phyloP scores from a whole-genome alignment of 2,329 filamentous ascomycete genomes.

The Alternaria postmessia region DNA sequence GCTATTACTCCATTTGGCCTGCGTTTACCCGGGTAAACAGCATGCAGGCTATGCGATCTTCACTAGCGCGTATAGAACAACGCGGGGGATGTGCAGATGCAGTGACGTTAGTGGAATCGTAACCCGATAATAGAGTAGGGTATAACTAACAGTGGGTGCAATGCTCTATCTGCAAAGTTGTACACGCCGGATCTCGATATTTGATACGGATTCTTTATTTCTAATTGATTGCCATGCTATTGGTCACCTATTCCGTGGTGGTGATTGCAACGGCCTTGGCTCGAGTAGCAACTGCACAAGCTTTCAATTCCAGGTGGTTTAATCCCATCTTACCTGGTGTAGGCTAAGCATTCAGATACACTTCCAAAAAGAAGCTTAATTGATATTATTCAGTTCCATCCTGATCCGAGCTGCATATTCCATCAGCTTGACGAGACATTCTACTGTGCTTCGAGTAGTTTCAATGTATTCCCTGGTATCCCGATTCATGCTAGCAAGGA shows the following conservation, averaged over 20 bases:
- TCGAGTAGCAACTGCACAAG: not conserved
- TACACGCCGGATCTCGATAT: not conserved
- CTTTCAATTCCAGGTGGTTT: slow-evolving; percentile 20
- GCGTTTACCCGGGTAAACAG: not conserved
- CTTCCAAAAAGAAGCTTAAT: not conserved
- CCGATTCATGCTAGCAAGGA: slow-evolving; percentile 64
- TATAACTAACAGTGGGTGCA: not conserved
- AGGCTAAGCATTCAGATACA: not conserved
- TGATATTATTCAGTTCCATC: slow-evolving; percentile 49
- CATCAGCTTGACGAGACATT: slow-evolving; percentile 56
- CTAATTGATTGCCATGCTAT: not conserved
- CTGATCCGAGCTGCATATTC: slow-evolving; percentile 59
- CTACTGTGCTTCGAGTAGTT: slow-evolving; percentile 62
- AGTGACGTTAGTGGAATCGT: not conserved
- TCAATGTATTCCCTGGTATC: slow-evolving; percentile 62
- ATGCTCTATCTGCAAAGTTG: not conserved
- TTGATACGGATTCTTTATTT: not conserved
- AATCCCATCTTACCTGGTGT: slow-evolving; percentile 60
- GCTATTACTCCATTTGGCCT: not conserved
- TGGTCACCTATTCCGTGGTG: not conserved
- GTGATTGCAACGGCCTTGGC: not conserved
- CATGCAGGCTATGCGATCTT: not conserved
- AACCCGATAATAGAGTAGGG: not conserved
- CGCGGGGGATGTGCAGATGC: not conserved
- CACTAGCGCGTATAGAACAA: not conserved